Conservation (phyloP, 257 asterid genomes). For the Solanum clarkiae region DNA sequence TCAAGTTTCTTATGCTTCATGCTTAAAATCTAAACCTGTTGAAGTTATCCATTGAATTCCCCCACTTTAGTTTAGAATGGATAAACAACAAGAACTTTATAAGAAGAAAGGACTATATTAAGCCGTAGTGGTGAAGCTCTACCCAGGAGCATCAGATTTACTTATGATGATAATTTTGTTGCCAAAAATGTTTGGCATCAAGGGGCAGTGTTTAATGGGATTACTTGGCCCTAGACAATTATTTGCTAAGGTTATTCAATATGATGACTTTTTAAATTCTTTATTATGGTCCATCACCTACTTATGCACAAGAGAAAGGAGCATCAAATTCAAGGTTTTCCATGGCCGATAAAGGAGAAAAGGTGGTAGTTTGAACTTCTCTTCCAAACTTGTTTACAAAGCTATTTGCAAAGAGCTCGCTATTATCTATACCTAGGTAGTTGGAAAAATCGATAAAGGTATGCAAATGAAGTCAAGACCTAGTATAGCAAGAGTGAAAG, state of each 20-base stretch:
- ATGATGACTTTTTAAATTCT: too few relatives aligned
- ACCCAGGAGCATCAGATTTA: too few relatives aligned
- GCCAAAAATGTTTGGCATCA: background rate
- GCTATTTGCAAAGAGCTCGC: background rate
- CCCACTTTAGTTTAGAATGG: too few relatives aligned
- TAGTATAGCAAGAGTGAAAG: background rate
- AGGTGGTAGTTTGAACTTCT: background rate
- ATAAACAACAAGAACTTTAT: too few relatives aligned
- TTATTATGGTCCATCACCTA: too few relatives aligned
- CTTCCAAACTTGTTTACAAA: background rate
- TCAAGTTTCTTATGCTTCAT: too few relatives aligned
- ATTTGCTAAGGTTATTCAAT: background rate
- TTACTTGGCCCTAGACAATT: background rate
- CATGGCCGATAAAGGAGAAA: background rate
- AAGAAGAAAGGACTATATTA: too few relatives aligned
- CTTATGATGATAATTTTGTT: background rate
- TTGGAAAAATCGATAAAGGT: background rate
- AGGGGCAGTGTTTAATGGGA: background rate
- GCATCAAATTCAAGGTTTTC: too few relatives aligned
- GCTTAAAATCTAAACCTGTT: too few relatives aligned
- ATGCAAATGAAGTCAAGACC: background rate
- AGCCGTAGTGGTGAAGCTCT: too few relatives aligned
- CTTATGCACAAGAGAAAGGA: too few relatives aligned
- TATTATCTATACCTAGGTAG: background rate
- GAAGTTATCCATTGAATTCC: too few relatives aligned